These are phyloP conservation scores for Elaeis guineensis DNA, from an alignment of 176 grass and related monocot genomes.

Conservation along the genomic window DNA sequence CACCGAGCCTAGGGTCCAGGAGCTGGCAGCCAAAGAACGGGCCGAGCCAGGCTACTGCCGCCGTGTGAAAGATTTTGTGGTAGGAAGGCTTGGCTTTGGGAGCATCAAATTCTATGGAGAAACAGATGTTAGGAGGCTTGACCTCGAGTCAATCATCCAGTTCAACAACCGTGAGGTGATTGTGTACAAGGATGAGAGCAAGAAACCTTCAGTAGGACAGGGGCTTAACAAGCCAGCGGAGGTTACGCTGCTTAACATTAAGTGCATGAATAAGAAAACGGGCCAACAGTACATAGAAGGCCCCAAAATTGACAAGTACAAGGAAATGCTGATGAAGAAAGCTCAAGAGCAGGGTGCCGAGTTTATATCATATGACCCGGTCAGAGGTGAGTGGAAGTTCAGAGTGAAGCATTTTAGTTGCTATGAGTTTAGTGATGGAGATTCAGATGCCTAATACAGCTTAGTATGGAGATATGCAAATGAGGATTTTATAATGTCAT, in stretches of 20 bases:
- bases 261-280: slow-evolving; percentile 69
- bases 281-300: slow-evolving; percentile 34
- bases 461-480: too few species aligned
- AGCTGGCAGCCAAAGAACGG: slow-evolving; percentile 75
- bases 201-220: slow-evolving; percentile 70
- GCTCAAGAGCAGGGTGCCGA: slow-evolving; percentile 59
- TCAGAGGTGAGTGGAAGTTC: slow-evolving; percentile 86
- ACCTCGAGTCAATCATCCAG: slow-evolving; percentile 60
- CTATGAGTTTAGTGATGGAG: slow-evolving; percentile 6
- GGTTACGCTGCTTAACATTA: slow-evolving; percentile 80
- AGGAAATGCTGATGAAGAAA: slow-evolving; percentile 57
- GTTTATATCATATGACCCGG: slow-evolving; percentile 50
- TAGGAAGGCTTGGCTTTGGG: slow-evolving; percentile 61
- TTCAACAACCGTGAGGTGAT: slow-evolving; percentile 84
- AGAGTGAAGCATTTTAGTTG: slow-evolving; percentile 62
- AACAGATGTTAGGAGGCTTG: slow-evolving; percentile 62
- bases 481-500: too few species aligned
- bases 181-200: slow-evolving; percentile 68
- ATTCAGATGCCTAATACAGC: too few species aligned
- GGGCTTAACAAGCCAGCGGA: slow-evolving; percentile 74
- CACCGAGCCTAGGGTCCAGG: slow-evolving; percentile 53
- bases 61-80: slow-evolving; percentile 56
- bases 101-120: slow-evolving; percentile 73
- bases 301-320: slow-evolving; percentile 52
- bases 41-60: slow-evolving; percentile 58